Percentiles rank a stretch among this genome's conserved stretches.
These are phyloP conservation scores for Hemileccinum impolitum DNA, from an alignment of 768 basidiomycete genomes.

Conservation along the genomic window DNA sequence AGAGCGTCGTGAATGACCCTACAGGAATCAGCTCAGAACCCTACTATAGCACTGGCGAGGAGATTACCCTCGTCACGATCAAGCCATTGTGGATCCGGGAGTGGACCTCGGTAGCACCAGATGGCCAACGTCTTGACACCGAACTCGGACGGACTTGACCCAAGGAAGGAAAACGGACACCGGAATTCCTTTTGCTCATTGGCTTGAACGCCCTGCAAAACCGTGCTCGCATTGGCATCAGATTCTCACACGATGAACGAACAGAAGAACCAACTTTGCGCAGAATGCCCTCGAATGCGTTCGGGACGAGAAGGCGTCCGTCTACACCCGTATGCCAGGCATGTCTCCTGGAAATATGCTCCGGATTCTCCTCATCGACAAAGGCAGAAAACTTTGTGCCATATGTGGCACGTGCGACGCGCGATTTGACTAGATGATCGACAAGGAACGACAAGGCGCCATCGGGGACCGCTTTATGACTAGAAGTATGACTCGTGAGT, in stretches of 20 bases:
- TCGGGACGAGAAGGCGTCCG: slow-evolving; percentile 4
- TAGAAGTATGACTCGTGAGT: background rate
- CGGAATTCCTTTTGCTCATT: slow-evolving; percentile 16
- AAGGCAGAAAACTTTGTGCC: slow-evolving; percentile 46
- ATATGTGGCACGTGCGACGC: slow-evolving; percentile 44
- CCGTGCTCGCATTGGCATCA: background rate
- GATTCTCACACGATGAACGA: background rate
- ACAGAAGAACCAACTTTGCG: slow-evolving; percentile 2
- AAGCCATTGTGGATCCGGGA: slow-evolving; percentile 9
- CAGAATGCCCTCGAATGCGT: slow-evolving; percentile 4
- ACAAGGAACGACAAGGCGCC: slow-evolving; percentile 39
- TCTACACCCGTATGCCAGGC: slow-evolving; percentile 1
- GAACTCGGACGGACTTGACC: background rate
- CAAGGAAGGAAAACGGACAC: background rate
- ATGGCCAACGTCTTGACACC: background rate
- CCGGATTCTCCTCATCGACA: background rate
- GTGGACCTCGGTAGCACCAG: slow-evolving; percentile 13
- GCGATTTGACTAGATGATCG: slow-evolving; percentile 42
- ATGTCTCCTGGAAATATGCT: slow-evolving; percentile 9
- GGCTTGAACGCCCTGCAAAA: slow-evolving; percentile 7
- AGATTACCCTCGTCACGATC: slow-evolving; percentile 5
- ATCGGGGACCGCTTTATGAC: slow-evolving; percentile 48
- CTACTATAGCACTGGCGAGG: background rate
- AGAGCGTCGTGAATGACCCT: slow-evolving; percentile 16
- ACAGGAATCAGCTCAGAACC: background rate